Base-by-base conservation (phyloP, 2,329 filamentous ascomycete genomes). In the Venturiaceae sp. region DNA sequence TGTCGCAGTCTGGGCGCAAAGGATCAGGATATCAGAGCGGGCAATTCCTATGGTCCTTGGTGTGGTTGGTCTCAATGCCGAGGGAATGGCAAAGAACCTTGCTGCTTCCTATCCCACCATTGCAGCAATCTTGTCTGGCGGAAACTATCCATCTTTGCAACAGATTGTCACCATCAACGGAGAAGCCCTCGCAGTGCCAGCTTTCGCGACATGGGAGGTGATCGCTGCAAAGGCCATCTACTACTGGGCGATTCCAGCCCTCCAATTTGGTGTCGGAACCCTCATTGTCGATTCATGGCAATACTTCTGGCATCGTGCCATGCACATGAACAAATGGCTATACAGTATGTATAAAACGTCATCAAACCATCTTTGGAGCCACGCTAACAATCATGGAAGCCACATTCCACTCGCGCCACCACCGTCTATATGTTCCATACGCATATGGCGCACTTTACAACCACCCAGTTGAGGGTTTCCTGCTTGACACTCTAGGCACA, bases 261-360 rank as follows among this genome's bases (percentile, higher is more conserved):
- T 92, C 53, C 92, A 97, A 71, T 88, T 96, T 68, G 75, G 82
- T 60, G 67, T 88, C 54, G 94, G 86, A 26, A 81, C 92, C 61
- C 75, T 83, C 63, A 78, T 95, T 63, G 82, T 97, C 65, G 94
- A 99, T 74, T 94, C 91, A 47, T 99, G 94, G 94, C 92, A 99
- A 71, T 99, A 99, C 76, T 96, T 96, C 75, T 81, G 92, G 66
- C 94, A 99, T 74, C 90, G 94, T 39, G 83, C 87, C 60, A 99
- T 99, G 94, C 94, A 99, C 75, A 80, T 94, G 77, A 96, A 97
- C 77, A 92, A 89, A 73, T 97, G 90, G 88, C 81, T 99, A 65
- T 97, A 97, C 79, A 87, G 90, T 94, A 79, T 74, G 88, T 82
- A 60, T 39, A 19, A 54, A 26, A 21, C 44, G n/a, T 6, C 23